Percentiles rank a stretch among this genome's conserved stretches.
phyloP scores from a whole-genome alignment of 2,329 filamentous ascomycete genomes.

The Penicillium italicum region DNA sequence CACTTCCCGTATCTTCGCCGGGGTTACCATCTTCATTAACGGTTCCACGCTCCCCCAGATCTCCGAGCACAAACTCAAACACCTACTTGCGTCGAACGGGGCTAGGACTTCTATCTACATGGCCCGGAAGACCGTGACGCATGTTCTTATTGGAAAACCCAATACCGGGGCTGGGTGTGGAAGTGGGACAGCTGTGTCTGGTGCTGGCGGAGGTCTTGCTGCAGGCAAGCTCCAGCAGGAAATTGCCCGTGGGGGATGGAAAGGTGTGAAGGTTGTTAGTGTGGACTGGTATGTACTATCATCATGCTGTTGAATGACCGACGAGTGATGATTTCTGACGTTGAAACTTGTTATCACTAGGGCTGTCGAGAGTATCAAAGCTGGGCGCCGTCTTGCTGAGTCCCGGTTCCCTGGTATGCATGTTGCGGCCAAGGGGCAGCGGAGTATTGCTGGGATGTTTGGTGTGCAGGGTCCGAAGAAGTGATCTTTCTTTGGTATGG shows the following conservation, averaged over 20 bases:
- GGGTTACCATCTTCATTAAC: conserved; percentile 78
- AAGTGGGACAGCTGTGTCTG: conserved; percentile 27
- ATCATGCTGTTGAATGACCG: conserved; percentile 7
- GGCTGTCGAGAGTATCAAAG: conserved; percentile 79
- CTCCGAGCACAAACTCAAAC: conserved; percentile 83
- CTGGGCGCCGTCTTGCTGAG: conserved; percentile 70
- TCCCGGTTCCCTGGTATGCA: conserved; percentile 64
- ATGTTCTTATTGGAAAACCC: conserved; percentile 73
- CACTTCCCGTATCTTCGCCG: conserved; percentile 59
- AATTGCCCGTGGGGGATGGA: conserved; percentile 63
- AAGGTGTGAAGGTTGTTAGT: conserved; percentile 71
- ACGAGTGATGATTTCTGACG: conserved; percentile 19
- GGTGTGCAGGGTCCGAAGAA: conserved; percentile 9
- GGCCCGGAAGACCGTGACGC: conserved; percentile 71
- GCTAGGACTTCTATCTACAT: conserved; percentile 68
- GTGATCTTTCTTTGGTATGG: background rate
- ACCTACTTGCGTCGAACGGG: conserved; percentile 70
- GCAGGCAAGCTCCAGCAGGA: conserved; percentile 78
- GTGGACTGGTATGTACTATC: conserved; percentile 66
- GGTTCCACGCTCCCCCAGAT: conserved; percentile 77
- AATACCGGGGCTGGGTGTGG: conserved; percentile 33
- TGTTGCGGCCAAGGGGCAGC: conserved; percentile 59
- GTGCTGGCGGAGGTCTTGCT: conserved; percentile 71
- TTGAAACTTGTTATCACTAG: conserved; percentile 39
- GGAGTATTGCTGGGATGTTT: conserved; percentile 60